Evolutionary conservation across 495 filamentous ascomycete genomes (phyloP), one percentile per base, ranked within the genome.

Genomic region (Sordaria brevicollis): DNA sequence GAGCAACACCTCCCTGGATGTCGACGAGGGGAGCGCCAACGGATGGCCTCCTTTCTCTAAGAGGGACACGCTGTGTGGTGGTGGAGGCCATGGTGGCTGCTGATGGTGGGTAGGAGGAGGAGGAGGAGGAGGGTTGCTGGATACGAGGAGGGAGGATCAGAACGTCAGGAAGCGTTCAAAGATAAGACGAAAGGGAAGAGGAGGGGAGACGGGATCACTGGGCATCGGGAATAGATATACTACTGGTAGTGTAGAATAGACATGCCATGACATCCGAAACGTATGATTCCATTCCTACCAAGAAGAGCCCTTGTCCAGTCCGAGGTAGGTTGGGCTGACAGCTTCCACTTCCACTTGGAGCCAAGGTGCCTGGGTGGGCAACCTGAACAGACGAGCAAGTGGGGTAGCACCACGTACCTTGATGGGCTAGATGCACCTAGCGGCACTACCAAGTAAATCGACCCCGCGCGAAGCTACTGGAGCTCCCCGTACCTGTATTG

Each of bases 11-110:
- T 57, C 92, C 93, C 79, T 91, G 85, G 37, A 97, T 88, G 74
- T 93, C 91, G 43, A 89, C 86, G 74, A 97, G 88, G 36, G 93
- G 93, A 67, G 91, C 91, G 65, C 91, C 89, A 37, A 89, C 89
- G 35, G 92, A 95, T 35, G 91, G 92, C 69, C 85, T 90, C 70
- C 93, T 87, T 72, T 83, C 78, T 70, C 83, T 78, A 13, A 66
- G 68, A 35, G 82, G 81, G 19, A 83, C 19, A 66, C 70, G 68
- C 19, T 73, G 74, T 37, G 75, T 74, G 66, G 81, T 76, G 19
- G 13, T 57, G 25, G 49, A 57, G 49, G 49, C 49, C 49, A 57
- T 57, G 1, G 5, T 31, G 25, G n/a, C n/a, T n/a, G n/a, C n/a
- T n/a, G n/a, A n/a, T n/a, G n/a, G n/a, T n/a, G n/a, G n/a, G n/a